Conservation (phyloP, 2,329 filamentous ascomycete species). For the Alternaria infectoria region DNA sequence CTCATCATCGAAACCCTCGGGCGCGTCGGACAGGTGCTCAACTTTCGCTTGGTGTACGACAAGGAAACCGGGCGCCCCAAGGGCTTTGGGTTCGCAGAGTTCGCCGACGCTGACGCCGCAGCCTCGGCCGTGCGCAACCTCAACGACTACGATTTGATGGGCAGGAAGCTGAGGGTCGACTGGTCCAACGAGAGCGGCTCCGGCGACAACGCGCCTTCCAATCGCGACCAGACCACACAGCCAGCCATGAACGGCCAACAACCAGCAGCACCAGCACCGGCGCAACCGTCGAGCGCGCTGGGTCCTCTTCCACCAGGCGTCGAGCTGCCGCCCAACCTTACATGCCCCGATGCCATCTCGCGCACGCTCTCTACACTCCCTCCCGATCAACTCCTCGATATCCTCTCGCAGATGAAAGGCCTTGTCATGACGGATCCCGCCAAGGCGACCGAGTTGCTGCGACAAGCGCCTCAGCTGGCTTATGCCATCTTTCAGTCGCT, state of each 20-base stretch:
- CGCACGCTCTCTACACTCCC: slow-evolving; percentile 86
- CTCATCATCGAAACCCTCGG: slow-evolving; percentile 94
- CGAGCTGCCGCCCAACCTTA: slow-evolving; percentile 82
- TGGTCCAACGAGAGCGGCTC: slow-evolving; percentile 91
- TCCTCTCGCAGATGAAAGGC: slow-evolving; percentile 92
- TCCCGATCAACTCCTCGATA: slow-evolving; percentile 87
- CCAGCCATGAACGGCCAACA: slow-evolving; percentile 42
- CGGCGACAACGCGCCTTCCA: slow-evolving; percentile 57
- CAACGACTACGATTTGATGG: slow-evolving; percentile 95
- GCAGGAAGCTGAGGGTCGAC: slow-evolving; percentile 90
- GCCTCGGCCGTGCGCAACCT: slow-evolving; percentile 94
- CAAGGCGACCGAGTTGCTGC: slow-evolving; percentile 83
- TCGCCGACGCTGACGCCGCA: slow-evolving; percentile 88
- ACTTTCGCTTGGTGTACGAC: slow-evolving; percentile 93
- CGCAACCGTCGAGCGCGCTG: slow-evolving; percentile 61
- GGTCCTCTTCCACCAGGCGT: slow-evolving; percentile 84
- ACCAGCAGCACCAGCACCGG: slow-evolving; percentile 43
- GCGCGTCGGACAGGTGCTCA: slow-evolving; percentile 86
- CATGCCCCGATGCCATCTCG: slow-evolving; percentile 88
- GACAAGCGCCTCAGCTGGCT: slow-evolving; percentile 87
- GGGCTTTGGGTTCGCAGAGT: slow-evolving; percentile 96
- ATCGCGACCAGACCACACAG: slow-evolving; percentile 53
- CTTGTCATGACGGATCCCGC: slow-evolving; percentile 81
- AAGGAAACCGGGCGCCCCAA: slow-evolving; percentile 93
- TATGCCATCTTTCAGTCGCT: slow-evolving; percentile 96